Conservation (phyloP, 371 early-diverging fungal genomes). For the Mortierella sp. region DNA sequence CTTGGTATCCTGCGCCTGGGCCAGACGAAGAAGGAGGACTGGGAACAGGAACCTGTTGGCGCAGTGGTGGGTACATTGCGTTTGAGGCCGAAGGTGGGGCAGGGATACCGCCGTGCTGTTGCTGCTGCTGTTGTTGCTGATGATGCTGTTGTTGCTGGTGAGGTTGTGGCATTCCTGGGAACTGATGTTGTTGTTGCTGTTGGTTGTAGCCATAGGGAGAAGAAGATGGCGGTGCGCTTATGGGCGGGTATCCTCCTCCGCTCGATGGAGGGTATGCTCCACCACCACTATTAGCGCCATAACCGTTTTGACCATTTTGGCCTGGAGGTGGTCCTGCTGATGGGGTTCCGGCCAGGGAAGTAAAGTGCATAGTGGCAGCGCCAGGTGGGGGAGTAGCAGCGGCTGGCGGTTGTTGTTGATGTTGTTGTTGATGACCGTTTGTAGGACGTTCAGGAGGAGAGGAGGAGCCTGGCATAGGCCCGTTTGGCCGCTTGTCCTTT, state of each 20-base stretch:
- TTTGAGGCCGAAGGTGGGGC: conserved; percentile 48
- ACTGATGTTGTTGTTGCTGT: conserved; percentile 29
- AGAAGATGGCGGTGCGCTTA: conserved; percentile 28
- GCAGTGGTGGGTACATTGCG: conserved; percentile 31
- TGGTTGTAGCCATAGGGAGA: conserved; percentile 29
- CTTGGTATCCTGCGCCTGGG: conserved; percentile 16
- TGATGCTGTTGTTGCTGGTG: conserved; percentile 25
- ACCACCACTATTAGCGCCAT: conserved; percentile 19
- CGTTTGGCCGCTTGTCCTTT: conserved; percentile 51
- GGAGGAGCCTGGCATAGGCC: conserved; percentile 15
- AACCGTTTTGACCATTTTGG: conserved; percentile 19
- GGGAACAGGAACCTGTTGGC: conserved; percentile 20
- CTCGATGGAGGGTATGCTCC: conserved; percentile 31
- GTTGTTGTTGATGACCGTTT: conserved; percentile 32
- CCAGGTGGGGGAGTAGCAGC: conserved; percentile 22
- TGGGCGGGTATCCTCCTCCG: conserved; percentile 34
- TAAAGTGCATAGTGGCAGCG: conserved; percentile 47
- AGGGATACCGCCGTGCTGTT: conserved; percentile 15
- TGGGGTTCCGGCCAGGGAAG: conserved; percentile 29
- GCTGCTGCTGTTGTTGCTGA: conserved; percentile 31
- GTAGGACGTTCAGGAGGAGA: conserved; percentile 24
- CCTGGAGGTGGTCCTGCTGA: conserved; percentile 8
- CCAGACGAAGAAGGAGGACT: conserved; percentile 23
- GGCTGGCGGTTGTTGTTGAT: background rate
- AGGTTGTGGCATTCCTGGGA: conserved; percentile 41